phyloP scores from a whole-genome alignment of 768 basidiomycete species.

The Tephrocybe sp. region DNA sequence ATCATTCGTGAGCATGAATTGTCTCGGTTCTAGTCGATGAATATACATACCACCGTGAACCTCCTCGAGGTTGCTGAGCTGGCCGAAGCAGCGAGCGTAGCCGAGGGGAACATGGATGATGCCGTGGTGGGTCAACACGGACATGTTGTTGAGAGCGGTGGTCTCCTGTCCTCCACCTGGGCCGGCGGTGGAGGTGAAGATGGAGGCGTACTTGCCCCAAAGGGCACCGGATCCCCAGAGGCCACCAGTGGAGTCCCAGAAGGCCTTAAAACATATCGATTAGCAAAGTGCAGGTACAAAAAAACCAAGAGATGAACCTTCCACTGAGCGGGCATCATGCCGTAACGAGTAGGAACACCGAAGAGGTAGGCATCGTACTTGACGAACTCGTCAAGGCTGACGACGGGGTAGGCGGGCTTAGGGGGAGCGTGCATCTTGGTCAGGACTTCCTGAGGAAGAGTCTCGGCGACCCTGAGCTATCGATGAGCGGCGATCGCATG shows the following conservation, averaged over 20 bases:
- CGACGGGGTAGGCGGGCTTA: slow-evolving; percentile 71
- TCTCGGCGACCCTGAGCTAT: slow-evolving; percentile 67
- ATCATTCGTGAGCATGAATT: neutral
- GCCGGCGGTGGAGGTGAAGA: slow-evolving; percentile 74
- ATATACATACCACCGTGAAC: slow-evolving; percentile 57
- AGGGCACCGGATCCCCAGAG: slow-evolving; percentile 63
- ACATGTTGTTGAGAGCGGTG: slow-evolving; percentile 51
- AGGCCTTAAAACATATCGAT: slow-evolving; percentile 39
- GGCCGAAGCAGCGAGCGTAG: slow-evolving; percentile 47
- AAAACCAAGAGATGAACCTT: slow-evolving; percentile 42
- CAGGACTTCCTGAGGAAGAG: slow-evolving; percentile 68
- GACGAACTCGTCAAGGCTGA: slow-evolving; percentile 51
- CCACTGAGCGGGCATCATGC: slow-evolving; percentile 79
- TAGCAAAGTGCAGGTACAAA: neutral
- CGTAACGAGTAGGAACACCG: slow-evolving; percentile 81
- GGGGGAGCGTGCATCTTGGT: slow-evolving; percentile 68
- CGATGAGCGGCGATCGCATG: neutral
- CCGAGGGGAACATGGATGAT: slow-evolving; percentile 74
- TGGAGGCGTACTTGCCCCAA: slow-evolving; percentile 71
- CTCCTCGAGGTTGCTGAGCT: slow-evolving; percentile 43
- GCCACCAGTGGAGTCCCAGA: slow-evolving; percentile 78
- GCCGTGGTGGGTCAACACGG: slow-evolving; percentile 71
- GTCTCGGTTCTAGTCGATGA: neutral
- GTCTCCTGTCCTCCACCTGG: slow-evolving; percentile 81
- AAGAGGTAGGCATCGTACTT: slow-evolving; percentile 73